Evolutionary conservation across 495 filamentous ascomycete genomes (phyloP).

Genomic region (Annulohypoxylon maeteangense): DNA sequence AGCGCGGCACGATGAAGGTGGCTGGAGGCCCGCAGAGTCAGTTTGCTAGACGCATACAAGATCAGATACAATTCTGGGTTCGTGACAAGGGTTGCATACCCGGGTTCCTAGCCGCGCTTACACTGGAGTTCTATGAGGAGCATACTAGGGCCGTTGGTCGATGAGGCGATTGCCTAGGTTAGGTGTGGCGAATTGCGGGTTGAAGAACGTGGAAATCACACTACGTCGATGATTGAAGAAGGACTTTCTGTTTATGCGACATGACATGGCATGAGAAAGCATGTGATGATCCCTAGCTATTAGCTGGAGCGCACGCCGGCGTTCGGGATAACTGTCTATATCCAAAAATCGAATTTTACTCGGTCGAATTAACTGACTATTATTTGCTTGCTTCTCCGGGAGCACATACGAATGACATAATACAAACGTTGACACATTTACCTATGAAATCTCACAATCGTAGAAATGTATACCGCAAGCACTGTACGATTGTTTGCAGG

Average conservation of each 20-base stretch:
- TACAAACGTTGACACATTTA: not conserved
- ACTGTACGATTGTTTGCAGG: not conserved
- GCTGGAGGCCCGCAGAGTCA: conserved; percentile 85
- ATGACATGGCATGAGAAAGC: conserved; percentile 11
- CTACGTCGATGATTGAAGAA: not conserved
- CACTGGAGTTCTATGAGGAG: conserved; percentile 92
- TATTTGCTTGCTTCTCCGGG: not conserved
- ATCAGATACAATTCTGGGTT: conserved; percentile 92
- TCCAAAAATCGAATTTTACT: not conserved
- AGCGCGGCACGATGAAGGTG: conserved; percentile 97
- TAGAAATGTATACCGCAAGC: not conserved
- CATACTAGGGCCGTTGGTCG: conserved; percentile 50
- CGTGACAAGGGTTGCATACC: conserved; percentile 90
- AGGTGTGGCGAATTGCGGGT: not conserved
- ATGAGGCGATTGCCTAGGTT: not conserved
- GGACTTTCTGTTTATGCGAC: not conserved
- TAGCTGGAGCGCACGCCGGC: conserved; percentile 4
- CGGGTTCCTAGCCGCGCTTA: conserved; percentile 88
- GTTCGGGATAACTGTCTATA: not conserved
- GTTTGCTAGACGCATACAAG: conserved; percentile 85
- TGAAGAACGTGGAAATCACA: not conserved
- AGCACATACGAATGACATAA: not conserved
- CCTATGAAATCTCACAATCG: not conserved
- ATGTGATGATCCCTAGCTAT: conserved; percentile 14
- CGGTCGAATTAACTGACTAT: not conserved